Conservation (phyloP, 2,329 filamentous ascomycete species). For the Colletotrichum orchidophilum region DNA sequence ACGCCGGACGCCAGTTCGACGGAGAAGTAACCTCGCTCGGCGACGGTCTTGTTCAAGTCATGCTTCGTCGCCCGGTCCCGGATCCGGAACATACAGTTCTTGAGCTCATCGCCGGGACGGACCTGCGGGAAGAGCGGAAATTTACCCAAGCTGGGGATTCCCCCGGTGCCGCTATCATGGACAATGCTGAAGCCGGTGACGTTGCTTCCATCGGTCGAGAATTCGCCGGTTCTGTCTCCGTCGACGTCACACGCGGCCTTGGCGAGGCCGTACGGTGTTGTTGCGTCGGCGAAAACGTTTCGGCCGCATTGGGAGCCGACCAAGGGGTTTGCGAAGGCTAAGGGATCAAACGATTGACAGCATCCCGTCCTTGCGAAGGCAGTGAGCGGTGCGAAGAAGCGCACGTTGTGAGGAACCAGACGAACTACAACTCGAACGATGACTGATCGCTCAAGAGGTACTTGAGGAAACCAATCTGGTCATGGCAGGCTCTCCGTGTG, state of each 20-base stretch:
- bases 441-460: not conserved
- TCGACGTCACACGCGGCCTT: constrained; percentile 65
- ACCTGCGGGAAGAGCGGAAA: constrained; percentile 56
- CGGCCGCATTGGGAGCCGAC: constrained; percentile 66
- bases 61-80: constrained; percentile 52
- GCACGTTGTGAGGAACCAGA: not conserved
- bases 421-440: not conserved
- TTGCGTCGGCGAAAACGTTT: constrained; percentile 67
- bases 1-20: constrained; percentile 64
- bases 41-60: constrained; percentile 52
- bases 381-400: not conserved
- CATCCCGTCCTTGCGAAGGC: constrained; percentile 39
- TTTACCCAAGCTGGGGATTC: constrained; percentile 50
- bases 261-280: constrained; percentile 63
- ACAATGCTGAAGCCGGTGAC: constrained; percentile 61
- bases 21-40: constrained; percentile 65
- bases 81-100: constrained; percentile 64
- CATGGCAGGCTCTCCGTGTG: not conserved
- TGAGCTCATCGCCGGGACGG: constrained; percentile 57
- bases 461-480: not conserved
- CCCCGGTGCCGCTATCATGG: constrained; percentile 50
- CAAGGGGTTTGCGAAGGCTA: constrained; percentile 50
- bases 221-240: constrained; percentile 55
- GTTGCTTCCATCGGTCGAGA: constrained; percentile 55
- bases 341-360: constrained; percentile 22